These are phyloP conservation scores for Sphenostylis stenocarpa DNA, from an alignment of 306 rosid genomes.

Conservation along the genomic window DNA sequence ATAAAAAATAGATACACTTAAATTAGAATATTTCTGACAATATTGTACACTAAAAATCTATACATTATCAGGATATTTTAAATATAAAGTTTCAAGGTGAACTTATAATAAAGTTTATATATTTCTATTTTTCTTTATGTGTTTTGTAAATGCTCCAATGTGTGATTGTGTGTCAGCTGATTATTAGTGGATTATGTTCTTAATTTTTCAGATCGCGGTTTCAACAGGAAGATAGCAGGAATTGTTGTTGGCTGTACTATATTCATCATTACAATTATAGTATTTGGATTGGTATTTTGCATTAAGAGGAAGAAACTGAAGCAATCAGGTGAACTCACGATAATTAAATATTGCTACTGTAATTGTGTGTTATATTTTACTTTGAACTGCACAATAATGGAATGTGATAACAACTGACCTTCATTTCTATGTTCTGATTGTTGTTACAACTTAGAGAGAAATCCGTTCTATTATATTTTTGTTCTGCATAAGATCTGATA, in stretches of 20 bases:
- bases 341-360: background rate
- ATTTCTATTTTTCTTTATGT: background rate
- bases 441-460: background rate
- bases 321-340: constrained; percentile 18
- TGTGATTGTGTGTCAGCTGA: background rate
- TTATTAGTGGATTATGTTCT: background rate
- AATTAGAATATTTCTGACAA: no score
- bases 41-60: no score
- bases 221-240: constrained; percentile 4
- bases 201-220: background rate
- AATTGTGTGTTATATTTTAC: background rate
- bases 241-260: constrained; percentile 5
- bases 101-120: background rate
- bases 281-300: background rate
- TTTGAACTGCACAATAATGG: no score
- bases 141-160: background rate
- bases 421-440: background rate
- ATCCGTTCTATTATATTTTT: background rate
- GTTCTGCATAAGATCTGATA: background rate
- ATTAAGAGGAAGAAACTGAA: constrained; percentile 6
- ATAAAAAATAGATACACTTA: no score
- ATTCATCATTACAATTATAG: background rate
- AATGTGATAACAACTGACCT: background rate
- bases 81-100: background rate
- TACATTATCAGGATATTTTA: no score